Conservation (phyloP, 148 eudicot species). For the Silene latifolia region DNA sequence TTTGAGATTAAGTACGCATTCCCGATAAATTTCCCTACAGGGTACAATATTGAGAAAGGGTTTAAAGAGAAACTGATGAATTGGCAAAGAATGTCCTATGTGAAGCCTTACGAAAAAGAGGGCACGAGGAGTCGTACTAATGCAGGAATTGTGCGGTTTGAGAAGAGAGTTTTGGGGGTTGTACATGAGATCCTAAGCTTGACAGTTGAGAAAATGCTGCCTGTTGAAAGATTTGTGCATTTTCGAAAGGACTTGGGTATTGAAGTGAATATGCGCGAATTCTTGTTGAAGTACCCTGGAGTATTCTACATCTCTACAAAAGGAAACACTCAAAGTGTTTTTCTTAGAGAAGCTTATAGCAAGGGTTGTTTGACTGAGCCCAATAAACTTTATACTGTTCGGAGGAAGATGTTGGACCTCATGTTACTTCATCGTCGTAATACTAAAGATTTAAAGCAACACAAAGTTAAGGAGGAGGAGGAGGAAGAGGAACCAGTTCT, state of each 20-base stretch:
- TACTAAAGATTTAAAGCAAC: conserved; percentile 42
- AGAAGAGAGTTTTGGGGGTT: conserved; percentile 66
- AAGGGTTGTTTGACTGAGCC: conserved; percentile 47
- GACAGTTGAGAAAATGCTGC: conserved; percentile 70
- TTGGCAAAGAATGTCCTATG: conserved; percentile 73
- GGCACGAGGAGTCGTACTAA: conserved; percentile 34
- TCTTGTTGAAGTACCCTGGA: conserved; percentile 69
- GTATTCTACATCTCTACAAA: conserved; percentile 62
- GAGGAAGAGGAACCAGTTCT: conserved; percentile 12
- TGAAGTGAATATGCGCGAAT: conserved; percentile 58
- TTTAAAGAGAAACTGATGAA: conserved; percentile 58
- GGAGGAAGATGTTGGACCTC: conserved; percentile 74
- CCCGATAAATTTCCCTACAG: conserved; percentile 69
- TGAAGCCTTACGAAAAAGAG: conserved; percentile 64
- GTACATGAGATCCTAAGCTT: conserved; percentile 74
- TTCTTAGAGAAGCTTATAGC: conserved; percentile 62
- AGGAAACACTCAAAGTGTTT: conserved; percentile 50
- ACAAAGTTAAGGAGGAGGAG: conserved; percentile 19
- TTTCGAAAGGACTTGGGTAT: conserved; percentile 72
- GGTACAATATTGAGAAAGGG: conserved; percentile 57
- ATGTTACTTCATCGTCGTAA: conserved; percentile 46
- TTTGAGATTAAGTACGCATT: conserved; percentile 79
- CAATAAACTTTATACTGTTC: conserved; percentile 39
- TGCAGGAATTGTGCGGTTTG: conserved; percentile 62
- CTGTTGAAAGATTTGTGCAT: conserved; percentile 58